Conservation (phyloP, 2,329 filamentous ascomycete genomes). For the Colletotrichum tanaceti region DNA sequence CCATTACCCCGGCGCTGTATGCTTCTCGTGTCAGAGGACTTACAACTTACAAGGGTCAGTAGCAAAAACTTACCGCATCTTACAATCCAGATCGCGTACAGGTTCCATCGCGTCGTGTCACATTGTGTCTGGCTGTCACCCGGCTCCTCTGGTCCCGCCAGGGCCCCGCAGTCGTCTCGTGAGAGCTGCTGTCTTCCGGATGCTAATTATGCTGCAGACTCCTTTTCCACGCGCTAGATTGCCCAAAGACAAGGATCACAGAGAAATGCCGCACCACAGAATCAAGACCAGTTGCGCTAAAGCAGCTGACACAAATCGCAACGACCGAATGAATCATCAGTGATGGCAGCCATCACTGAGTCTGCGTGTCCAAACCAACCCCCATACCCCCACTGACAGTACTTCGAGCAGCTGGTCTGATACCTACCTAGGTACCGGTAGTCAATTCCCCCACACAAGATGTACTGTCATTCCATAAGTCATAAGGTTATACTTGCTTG, state of each 20-base stretch:
- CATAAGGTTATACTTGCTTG: too few species aligned
- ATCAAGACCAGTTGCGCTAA: not conserved
- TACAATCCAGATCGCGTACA: not conserved
- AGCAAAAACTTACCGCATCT: conserved; percentile 16
- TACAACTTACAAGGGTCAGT: not conserved
- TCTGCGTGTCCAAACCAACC: too few species aligned
- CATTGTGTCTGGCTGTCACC: conserved; percentile 23
- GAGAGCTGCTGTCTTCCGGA: not conserved
- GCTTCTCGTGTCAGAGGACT: not conserved
- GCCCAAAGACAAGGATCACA: not conserved
- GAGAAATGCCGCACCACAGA: conserved; percentile 14
- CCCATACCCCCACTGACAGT: too few species aligned
- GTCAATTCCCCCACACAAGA: too few species aligned
- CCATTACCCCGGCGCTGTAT: not conserved
- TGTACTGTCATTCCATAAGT: too few species aligned
- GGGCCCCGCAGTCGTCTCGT: not conserved
- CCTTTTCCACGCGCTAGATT: conserved; percentile 8
- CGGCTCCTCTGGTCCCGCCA: conserved; percentile 11
- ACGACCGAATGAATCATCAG: not conserved
- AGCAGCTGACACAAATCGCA: conserved; percentile 10
- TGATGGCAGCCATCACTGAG: not conserved
- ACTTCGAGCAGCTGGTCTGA: too few species aligned
- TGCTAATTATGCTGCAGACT: conserved; percentile 1
- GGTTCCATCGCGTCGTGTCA: conserved; percentile 30
- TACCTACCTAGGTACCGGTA: too few species aligned